Evolutionary conservation across 164 flowering plant genomes (phyloP).

Genomic region (Dillenia turbinata): DNA sequence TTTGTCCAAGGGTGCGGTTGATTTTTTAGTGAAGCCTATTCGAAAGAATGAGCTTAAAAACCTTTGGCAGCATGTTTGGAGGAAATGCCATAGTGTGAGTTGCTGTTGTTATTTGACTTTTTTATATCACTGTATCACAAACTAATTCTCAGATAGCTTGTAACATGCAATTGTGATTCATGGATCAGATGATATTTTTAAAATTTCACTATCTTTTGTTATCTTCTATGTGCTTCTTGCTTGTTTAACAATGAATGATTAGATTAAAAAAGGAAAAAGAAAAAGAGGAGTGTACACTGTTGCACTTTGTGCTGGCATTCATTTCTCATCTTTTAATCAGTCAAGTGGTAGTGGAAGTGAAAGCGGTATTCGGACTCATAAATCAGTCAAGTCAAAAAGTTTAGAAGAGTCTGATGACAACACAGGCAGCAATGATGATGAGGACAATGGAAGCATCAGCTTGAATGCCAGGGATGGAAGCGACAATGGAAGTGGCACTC

Average conservation of each 20-base stretch:
- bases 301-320: no score
- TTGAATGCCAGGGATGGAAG: conserved; percentile 46
- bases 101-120: background rate
- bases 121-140: no score
- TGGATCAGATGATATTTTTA: no score
- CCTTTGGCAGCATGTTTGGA: conserved; percentile 80
- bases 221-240: no score
- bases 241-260: no score
- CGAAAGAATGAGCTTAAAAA: conserved; percentile 74
- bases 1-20: conserved; percentile 69
- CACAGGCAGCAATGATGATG: conserved; percentile 45
- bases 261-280: no score
- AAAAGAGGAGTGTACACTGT: no score
- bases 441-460: conserved; percentile 38
- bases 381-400: conserved; percentile 33
- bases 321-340: conserved; percentile 22
- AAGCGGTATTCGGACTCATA: conserved; percentile 44
- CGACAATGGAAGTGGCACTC: conserved; percentile 63
- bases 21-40: conserved; percentile 68
- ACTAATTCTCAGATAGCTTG: no score
- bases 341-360: conserved; percentile 81
- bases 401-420: conserved; percentile 37
- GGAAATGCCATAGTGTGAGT: conserved; percentile 63
- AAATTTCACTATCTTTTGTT: no score
- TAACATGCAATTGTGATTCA: no score